Conservation (phyloP, 2,329 filamentous ascomycete genomes). For the Myriosclerotinia scirpicola region DNA sequence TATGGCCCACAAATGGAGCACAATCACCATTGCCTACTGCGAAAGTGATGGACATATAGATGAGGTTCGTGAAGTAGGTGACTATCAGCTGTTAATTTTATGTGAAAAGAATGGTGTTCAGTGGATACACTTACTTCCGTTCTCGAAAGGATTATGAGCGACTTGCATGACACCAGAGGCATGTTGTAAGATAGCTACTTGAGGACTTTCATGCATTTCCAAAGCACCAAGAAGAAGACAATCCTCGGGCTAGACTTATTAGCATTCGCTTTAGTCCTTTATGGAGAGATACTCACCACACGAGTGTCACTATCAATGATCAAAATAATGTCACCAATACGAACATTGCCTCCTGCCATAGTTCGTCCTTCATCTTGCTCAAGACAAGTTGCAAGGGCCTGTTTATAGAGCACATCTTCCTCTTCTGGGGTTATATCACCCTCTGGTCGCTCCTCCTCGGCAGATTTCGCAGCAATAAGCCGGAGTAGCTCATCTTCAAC, state of each 20-base stretch:
- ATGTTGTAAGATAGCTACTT: constrained; percentile 72
- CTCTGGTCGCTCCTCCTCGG: constrained; percentile 11
- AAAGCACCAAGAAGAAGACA: constrained; percentile 48
- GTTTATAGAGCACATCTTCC: constrained; percentile 50
- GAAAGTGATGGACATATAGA: constrained; percentile 72
- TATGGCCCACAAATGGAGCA: constrained; percentile 68
- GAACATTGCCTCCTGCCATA: constrained; percentile 61
- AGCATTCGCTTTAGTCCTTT: not conserved
- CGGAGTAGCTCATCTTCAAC: constrained; percentile 49
- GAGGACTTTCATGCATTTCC: constrained; percentile 69
- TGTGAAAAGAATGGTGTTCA: not conserved
- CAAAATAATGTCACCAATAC: constrained; percentile 63
- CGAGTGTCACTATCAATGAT: constrained; percentile 70
- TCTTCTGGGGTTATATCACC: constrained; percentile 38
- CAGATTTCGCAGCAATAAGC: constrained; percentile 22
- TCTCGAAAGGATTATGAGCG: constrained; percentile 70
- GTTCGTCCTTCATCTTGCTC: constrained; percentile 51
- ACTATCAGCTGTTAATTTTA: constrained; percentile 44
- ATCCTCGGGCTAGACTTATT: constrained; percentile 26
- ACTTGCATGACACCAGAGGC: constrained; percentile 77
- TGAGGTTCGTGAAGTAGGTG: constrained; percentile 76
- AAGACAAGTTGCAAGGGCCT: constrained; percentile 51
- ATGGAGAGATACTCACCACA: constrained; percentile 36
- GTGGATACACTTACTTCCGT: constrained; percentile 46
- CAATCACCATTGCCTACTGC: constrained; percentile 70